These are phyloP conservation scores for Xylaria polymorpha DNA, from an alignment of 2,329 filamentous ascomycete species.

Conservation along the genomic window DNA sequence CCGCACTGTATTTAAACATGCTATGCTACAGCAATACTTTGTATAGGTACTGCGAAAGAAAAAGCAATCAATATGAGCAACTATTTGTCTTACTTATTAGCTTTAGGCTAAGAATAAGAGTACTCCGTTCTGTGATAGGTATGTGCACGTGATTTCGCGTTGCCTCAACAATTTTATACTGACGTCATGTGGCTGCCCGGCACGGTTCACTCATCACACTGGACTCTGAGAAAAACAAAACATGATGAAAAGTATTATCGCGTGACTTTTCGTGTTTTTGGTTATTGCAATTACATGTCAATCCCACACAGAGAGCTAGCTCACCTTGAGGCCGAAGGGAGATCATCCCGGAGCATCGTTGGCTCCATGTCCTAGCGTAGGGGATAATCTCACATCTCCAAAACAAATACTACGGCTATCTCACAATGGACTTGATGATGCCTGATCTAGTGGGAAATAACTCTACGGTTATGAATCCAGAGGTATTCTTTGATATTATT, in stretches of 20 bases:
- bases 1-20: neutral
- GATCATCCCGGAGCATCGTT: slow-evolving; percentile 6
- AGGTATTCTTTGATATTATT: slow-evolving; percentile 23
- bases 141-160: slow-evolving; percentile 25
- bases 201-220: neutral
- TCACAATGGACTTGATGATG: slow-evolving; percentile 7
- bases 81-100: neutral
- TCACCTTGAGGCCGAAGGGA: neutral
- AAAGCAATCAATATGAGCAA: neutral
- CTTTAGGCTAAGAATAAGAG: neutral
- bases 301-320: neutral
- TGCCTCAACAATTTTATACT: slow-evolving; percentile 5
- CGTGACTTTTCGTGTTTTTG: neutral
- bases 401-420: neutral
- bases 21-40: no score
- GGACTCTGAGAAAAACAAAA: neutral
- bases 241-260: neutral
- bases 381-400: neutral
- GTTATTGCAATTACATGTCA: neutral
- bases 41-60: neutral
- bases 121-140: neutral
- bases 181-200: slow-evolving; percentile 25
- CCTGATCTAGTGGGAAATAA: neutral
- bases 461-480: slow-evolving; percentile 15
- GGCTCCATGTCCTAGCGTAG: neutral